Evolutionary conservation across 176 grass and related monocot genomes (phyloP), one percentile per base, ranked within the genome.

Genomic region (Triticum dicoccoides): DNA sequence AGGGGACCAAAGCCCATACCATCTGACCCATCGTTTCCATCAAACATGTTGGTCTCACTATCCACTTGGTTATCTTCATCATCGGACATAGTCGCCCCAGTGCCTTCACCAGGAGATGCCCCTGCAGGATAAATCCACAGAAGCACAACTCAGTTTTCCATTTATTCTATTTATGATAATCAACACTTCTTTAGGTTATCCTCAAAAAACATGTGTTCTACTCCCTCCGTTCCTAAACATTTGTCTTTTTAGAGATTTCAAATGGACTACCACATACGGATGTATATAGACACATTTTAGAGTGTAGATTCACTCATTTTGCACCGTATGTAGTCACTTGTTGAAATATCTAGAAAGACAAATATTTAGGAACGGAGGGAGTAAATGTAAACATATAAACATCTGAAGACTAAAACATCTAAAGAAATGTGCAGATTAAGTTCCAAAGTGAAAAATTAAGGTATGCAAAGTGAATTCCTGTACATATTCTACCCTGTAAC

Each of bases 11-110:
- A 97, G 30, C 92, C 97, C 94, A 94, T 97, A 69, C 92, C 88
- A 23, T 99, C 97, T 27, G 84, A 87, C 27, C 85, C 94, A 64
- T 99, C 94, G 35, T 89, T 94, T 82, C 81, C 90, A 69, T 92
- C 89, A 74, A 87, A 92, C 86, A 99, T 80, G 29, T 99, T 96
- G 35, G 90, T 56, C 49, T 99, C 92, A 63, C 94, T 94, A 64
- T 99, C 97, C 66, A 86, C 92, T 71, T 97, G 92, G 39, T 99
- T 95, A 87, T 99, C 97, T 76, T 99, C 96, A 86, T 99, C 94
- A 84, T 99, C 94, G 25, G 97, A 99, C 97, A 99, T 99, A 59
- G 97, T 97, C 3, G 90, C 94, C 47, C 97, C 94, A 44, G 97
- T 94, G 44, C 97, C 94, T 93, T 99, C 97, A 62, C 94, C 97